These are phyloP conservation scores for Alternaria brassicae DNA, from an alignment of 2,329 filamentous ascomycete species.

Conservation along the genomic window DNA sequence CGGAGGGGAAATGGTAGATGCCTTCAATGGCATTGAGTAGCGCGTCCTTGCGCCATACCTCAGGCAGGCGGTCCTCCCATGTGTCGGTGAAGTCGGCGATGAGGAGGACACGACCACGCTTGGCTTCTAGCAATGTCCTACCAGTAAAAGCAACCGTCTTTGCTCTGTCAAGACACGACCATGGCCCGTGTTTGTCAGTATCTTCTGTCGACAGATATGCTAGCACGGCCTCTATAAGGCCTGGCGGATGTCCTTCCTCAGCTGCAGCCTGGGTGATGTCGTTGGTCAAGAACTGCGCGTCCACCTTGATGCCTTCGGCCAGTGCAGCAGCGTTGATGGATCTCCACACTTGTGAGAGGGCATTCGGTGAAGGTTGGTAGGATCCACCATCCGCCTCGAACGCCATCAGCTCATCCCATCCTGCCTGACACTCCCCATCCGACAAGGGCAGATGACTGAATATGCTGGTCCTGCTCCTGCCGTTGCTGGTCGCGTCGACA, in stretches of 20 bases:
- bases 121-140: slow-evolving; percentile 40
- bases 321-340: slow-evolving; percentile 51
- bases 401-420: slow-evolving; percentile 60
- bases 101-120: slow-evolving; percentile 33
- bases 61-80: slow-evolving; percentile 50
- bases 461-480: slow-evolving; percentile 48
- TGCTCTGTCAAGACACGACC: slow-evolving; percentile 45
- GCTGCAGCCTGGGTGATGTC: slow-evolving; percentile 43
- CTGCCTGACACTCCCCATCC: slow-evolving; percentile 57
- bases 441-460: slow-evolving; percentile 62
- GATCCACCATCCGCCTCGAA: slow-evolving; percentile 56
- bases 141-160: slow-evolving; percentile 46
- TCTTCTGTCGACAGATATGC: slow-evolving; percentile 41
- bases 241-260: slow-evolving; percentile 50
- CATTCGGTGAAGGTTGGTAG: slow-evolving; percentile 58
- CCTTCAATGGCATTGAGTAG: slow-evolving; percentile 43
- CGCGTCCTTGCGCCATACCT: slow-evolving; percentile 46
- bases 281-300: slow-evolving; percentile 45
- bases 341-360: slow-evolving; percentile 59
- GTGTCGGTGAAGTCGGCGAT: slow-evolving; percentile 47
- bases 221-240: slow-evolving; percentile 49
- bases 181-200: slow-evolving; percentile 35
- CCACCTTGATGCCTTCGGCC: slow-evolving; percentile 53
- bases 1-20: slow-evolving; percentile 41
- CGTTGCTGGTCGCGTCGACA: slow-evolving; percentile 38